These are phyloP conservation scores for Diacronema lutheri DNA, from an alignment of 78 protist genomes.

Conservation along the genomic window DNA sequence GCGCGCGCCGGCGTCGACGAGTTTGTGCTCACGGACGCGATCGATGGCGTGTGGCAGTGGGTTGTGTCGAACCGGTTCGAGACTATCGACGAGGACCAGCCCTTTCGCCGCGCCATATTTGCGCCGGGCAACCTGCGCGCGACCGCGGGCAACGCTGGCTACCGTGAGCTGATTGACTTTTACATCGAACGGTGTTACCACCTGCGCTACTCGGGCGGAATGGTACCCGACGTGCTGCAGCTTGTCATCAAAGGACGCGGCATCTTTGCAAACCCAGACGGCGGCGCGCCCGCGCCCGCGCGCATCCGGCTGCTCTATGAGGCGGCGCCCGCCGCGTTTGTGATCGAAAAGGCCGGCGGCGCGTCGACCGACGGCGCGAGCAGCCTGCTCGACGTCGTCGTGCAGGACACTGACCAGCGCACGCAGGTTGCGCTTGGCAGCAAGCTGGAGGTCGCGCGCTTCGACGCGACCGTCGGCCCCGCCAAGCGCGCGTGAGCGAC, in stretches of 20 bases:
- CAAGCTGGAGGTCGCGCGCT: too few species aligned
- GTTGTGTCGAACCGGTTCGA: neutral
- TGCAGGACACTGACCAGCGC: neutral
- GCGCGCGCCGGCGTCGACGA: neutral
- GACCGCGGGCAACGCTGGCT: neutral
- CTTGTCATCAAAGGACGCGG: constrained; percentile 22
- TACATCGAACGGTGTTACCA: neutral
- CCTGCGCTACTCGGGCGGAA: constrained; percentile 34
- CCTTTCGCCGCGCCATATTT: neutral
- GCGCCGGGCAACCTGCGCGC: constrained; percentile 42
- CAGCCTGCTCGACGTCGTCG: neutral
- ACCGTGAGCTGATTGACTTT: neutral
- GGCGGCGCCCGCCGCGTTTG: neutral
- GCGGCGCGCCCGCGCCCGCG: too few species aligned
- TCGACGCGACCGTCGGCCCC: too few species aligned
- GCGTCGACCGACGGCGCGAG: constrained; percentile 6
- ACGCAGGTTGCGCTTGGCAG: too few species aligned
- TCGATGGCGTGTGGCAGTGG: neutral
- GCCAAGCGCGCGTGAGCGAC: too few species aligned
- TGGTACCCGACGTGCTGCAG: constrained; percentile 25
- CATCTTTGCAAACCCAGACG: neutral
- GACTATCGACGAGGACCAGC: neutral
- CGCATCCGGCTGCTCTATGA: neutral
- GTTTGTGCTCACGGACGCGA: neutral
- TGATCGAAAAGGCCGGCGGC: constrained; percentile 33